Percentiles rank a stretch among this genome's conserved stretches.
These are phyloP conservation scores for Puccinellia tenuiflora DNA, from an alignment of 176 grass and related monocot species.

Conservation along the genomic window DNA sequence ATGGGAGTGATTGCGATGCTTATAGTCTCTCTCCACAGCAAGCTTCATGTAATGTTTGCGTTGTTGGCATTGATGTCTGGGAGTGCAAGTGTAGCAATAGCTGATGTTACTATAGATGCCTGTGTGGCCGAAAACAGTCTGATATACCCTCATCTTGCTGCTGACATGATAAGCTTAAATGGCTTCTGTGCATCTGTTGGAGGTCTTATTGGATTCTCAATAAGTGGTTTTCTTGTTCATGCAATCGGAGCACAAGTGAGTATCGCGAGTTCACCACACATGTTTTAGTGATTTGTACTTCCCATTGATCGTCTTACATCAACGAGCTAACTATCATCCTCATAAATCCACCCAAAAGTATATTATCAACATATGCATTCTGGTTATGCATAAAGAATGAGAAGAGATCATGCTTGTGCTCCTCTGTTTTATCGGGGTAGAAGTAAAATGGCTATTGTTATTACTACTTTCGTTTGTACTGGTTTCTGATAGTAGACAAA, in stretches of 20 bases:
- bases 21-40: slow-evolving; percentile 57
- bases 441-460: neutral
- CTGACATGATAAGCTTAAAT: slow-evolving; percentile 85
- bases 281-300: neutral
- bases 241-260: slow-evolving; percentile 77
- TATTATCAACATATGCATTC: neutral
- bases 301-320: neutral
- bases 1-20: slow-evolving; percentile 78
- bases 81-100: slow-evolving; percentile 63
- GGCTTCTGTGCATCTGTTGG: slow-evolving; percentile 73
- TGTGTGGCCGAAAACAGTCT: slow-evolving; percentile 76
- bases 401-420: neutral
- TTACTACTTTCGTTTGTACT: neutral
- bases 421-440: neutral
- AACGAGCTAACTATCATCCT: neutral
- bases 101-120: slow-evolving; percentile 86
- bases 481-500: slow-evolving; percentile 27
- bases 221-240: slow-evolving; percentile 80
- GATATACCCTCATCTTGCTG: slow-evolving; percentile 50
- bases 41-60: slow-evolving; percentile 53
- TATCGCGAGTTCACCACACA: slow-evolving; percentile 11
- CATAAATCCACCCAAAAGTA: neutral
- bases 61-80: slow-evolving; percentile 59
- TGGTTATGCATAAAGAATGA: neutral
- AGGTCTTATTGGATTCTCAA: slow-evolving; percentile 81